These are phyloP conservation scores for Spathaspora arborariae DNA, from an alignment of 805 yeast genomes.

Conservation along the genomic window DNA sequence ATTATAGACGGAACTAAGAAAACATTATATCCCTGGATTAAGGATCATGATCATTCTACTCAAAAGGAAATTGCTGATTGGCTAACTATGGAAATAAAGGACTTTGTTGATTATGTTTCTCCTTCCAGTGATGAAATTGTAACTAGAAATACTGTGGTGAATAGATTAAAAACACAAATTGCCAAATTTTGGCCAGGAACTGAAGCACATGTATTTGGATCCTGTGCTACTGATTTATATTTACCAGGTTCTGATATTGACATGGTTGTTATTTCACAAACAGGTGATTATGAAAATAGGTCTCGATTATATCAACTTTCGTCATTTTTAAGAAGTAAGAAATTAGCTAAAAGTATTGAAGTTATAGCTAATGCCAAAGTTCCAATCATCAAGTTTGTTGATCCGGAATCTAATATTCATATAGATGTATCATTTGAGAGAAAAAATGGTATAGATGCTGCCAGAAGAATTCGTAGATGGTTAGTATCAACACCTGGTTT, in stretches of 20 bases:
- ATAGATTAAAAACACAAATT: slow-evolving; percentile 50
- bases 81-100: slow-evolving; percentile 81
- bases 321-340: slow-evolving; percentile 56
- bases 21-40: slow-evolving; percentile 67
- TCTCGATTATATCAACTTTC: slow-evolving; percentile 70
- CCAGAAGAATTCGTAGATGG: slow-evolving; percentile 75
- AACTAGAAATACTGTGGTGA: slow-evolving; percentile 62
- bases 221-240: slow-evolving; percentile 88
- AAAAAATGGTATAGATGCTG: slow-evolving; percentile 78
- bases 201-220: slow-evolving; percentile 84
- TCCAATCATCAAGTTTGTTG: slow-evolving; percentile 90
- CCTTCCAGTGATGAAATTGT: slow-evolving; percentile 75
- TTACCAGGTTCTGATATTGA: slow-evolving; percentile 96
- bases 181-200: slow-evolving; percentile 70
- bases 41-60: slow-evolving; percentile 70
- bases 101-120: slow-evolving; percentile 79
- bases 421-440: slow-evolving; percentile 91
- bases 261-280: slow-evolving; percentile 72
- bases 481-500: slow-evolving; percentile 67
- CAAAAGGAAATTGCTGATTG: slow-evolving; percentile 81
- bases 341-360: slow-evolving; percentile 69
- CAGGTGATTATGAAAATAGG: slow-evolving; percentile 58
- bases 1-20: slow-evolving; percentile 13
- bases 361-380: slow-evolving; percentile 89
- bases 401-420: slow-evolving; percentile 63